Percentiles rank a stretch among this genome's conserved stretches.
These are phyloP conservation scores for Phaeosphaeria sp. DNA, from an alignment of 2,329 filamentous ascomycete genomes.

Conservation along the genomic window DNA sequence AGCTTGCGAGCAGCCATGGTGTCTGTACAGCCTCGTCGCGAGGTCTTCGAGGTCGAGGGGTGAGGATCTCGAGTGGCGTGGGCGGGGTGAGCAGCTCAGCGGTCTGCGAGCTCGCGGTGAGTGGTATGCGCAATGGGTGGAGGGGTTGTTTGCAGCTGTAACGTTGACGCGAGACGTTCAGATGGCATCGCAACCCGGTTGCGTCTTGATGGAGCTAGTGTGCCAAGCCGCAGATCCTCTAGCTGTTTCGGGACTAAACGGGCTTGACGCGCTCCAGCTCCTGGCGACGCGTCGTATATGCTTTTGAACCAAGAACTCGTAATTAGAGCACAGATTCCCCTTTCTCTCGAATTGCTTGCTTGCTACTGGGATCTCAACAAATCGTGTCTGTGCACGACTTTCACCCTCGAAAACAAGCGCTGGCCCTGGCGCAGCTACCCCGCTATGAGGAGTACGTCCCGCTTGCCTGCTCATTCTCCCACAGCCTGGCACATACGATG, in stretches of 20 bases:
- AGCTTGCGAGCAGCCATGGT: constrained; percentile 95
- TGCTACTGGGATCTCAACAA: not conserved
- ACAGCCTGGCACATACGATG: not conserved
- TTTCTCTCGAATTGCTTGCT: not conserved
- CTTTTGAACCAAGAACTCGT: not conserved
- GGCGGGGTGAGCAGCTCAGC: constrained; percentile 13
- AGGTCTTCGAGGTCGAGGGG: constrained; percentile 24
- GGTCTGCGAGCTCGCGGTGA: constrained; percentile 24
- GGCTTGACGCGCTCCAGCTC: not conserved
- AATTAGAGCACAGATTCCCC: not conserved
- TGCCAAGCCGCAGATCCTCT: constrained; percentile 23
- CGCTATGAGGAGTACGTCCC: constrained; percentile 30
- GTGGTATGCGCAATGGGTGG: constrained; percentile 23
- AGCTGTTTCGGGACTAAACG: not conserved
- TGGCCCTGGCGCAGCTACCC: constrained; percentile 11
- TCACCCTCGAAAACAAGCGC: not conserved
- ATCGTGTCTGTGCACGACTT: not conserved
- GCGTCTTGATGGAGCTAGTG: constrained; percentile 34
- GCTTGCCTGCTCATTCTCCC: constrained; percentile 7
- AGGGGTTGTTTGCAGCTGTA: constrained; percentile 2
- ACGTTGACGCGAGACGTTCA: constrained; percentile 28
- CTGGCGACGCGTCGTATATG: not conserved
- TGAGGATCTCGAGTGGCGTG: constrained; percentile 18
- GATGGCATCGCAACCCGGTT: constrained; percentile 6
- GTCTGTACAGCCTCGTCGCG: constrained; percentile 49